Base-by-base conservation (phyloP, 2,329 filamentous ascomycete genomes). In the Microsporum canis region DNA sequence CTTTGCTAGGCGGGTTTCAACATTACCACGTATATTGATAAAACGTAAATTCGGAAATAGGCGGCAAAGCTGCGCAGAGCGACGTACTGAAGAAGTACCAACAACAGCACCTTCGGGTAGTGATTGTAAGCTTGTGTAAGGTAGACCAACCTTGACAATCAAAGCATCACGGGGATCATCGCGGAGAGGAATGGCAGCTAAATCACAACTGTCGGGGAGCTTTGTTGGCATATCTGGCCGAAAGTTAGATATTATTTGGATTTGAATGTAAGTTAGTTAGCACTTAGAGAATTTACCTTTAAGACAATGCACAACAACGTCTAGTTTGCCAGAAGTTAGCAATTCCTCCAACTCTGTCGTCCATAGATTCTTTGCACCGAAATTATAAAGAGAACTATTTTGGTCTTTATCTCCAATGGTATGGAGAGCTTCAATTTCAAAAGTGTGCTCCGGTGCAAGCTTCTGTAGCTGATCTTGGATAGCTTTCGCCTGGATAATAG, bases 341-440 rank as follows among this genome's bases (percentile, higher is more conserved):
- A 84, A 80, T 6, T 84, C 86, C 75, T 96, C 91, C 55, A 96
- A 79, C 76, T 96, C 91, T 65, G 88, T 84, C 5, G 91, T 96
- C 91, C 91, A 96, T 63, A 96, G 78, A 45, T 86, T 87, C 78
- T 95, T 95, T 63, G 89, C 88, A 65, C 86, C 88, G 72, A 95
- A 86, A 68, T 88, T 87, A 73, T 92, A 89, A 62, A 96, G 81
- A 3, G 90, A 86, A 29, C 89, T 94, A 60, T 82, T 81, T 76
- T 94, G 89, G 78, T 96, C 89, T 74, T 87, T 87, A 77, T 96
- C 91, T 66, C 89, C 91, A 17, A 89, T 82, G 0, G 65, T 66
- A 65, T 84, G 84, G 78, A 92, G 87, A 63, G 87, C 83, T 71
- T 87, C 82, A 66, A 94, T 85, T 67, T 86, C 82, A 73, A 87